Evolutionary conservation across 305 asterid genomes (phyloP), one percentile per base, ranked within the genome.

Genomic region (Caryopteris hybrid): DNA sequence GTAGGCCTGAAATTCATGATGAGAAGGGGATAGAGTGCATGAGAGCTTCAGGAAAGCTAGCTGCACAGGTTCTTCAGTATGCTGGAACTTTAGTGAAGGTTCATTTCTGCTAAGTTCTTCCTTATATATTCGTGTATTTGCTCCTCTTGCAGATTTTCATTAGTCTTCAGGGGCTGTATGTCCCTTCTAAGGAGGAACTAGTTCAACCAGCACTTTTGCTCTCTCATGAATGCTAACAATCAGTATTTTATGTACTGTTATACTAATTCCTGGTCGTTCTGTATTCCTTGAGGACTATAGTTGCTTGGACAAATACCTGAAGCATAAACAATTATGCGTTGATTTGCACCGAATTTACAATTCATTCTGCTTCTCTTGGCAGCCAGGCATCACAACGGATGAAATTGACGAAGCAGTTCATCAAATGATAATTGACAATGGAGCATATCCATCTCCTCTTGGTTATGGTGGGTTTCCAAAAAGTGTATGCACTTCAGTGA

Each of bases 371-470:
- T 76, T 73, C 74, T 69, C 69, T 78, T 76, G 92, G 87, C 99
- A 94, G 99, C 96, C 99, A 94, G 97, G 98, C 84, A 84, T 86
- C 76, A 87, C 91, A 61, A 94, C 99, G 18, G 98, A 94, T 73
- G 98, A 91, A 78, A 89, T 94, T 77, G 96, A 94, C 79, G 81
- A 80, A 79, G 96, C 92, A 61, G 98, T 94, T 81, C 99, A 94
- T 78, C 88, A 87, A 74, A 94, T 94, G 97, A 94, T 91, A 47
- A 78, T 94, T 34, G 90, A 87, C 59, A 89, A 86, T 80, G 96
- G 96, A 76, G 96, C 98, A 60, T 94, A 94, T 81, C 99, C 98
- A 42, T 94, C 99, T 39, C 99, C 99, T 69, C 99, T 91, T 80
- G 90, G 96, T 74, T 94, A 94, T 76, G 98, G 96, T 46, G 98